A percentile compares a stretch with the other conserved stretches of the same genome.
Evolutionary conservation across 805 yeast genomes (phyloP).

Genomic region (Clavispora phyllophila): DNA sequence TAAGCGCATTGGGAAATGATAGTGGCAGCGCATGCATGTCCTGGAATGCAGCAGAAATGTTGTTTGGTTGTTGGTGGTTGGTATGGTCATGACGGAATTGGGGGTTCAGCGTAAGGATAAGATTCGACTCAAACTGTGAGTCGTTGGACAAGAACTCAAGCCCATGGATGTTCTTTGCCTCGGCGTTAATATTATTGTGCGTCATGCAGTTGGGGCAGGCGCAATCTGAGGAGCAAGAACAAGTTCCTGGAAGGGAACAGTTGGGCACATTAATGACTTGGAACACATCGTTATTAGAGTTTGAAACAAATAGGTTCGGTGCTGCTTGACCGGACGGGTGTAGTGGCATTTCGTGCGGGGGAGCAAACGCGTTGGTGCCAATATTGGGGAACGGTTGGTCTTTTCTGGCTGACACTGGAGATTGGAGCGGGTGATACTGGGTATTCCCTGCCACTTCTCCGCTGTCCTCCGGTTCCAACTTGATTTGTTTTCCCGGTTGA

Average conservation of each 20-base stretch:
- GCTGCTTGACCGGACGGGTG: not conserved
- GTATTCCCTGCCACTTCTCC: not conserved
- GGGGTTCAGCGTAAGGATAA: constrained; percentile 7
- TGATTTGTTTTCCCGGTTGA: not conserved
- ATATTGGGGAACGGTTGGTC: not conserved
- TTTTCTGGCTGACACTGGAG: not conserved
- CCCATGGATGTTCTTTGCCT: constrained; percentile 5
- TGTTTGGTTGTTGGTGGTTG: not conserved
- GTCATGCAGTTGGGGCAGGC: constrained; percentile 33
- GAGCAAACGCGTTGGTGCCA: not conserved
- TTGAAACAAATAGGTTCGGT: not conserved
- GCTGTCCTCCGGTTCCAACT: not conserved
- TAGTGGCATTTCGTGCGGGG: not conserved
- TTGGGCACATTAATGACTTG: constrained; percentile 27
- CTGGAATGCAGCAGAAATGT: not conserved
- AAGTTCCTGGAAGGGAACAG: constrained; percentile 32
- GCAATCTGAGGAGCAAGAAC: constrained; percentile 35
- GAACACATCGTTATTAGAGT: constrained; percentile 5
- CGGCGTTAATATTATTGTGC: constrained; percentile 22
- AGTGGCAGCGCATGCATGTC: not conserved
- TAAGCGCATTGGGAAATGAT: not conserved
- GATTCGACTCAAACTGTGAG: constrained; percentile 10
- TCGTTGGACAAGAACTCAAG: constrained; percentile 9
- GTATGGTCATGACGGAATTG: not conserved
- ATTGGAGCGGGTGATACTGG: not conserved